A percentile compares a stretch with the other conserved stretches of the same genome.
These are phyloP conservation scores for Bipolaris cookei DNA, from an alignment of 2,329 filamentous ascomycete genomes.

Conservation along the genomic window DNA sequence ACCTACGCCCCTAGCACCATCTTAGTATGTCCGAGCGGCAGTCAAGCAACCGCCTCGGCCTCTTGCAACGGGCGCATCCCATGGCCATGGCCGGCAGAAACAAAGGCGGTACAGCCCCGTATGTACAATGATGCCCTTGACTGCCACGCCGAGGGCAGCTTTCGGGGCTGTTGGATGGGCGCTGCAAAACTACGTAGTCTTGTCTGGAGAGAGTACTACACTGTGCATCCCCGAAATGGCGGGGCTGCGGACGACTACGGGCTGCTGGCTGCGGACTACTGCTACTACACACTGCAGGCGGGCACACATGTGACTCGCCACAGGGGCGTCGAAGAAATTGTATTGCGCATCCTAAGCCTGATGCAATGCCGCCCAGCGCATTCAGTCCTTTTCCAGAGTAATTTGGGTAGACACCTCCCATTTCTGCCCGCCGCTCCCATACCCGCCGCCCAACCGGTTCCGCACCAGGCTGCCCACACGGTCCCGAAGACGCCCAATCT, in stretches of 20 bases:
- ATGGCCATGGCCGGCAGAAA: slow-evolving; percentile 13
- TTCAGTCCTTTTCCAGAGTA: slow-evolving; percentile 59
- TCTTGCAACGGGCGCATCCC: too few relatives aligned
- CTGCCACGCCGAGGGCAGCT: slow-evolving; percentile 21
- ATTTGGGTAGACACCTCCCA: slow-evolving; percentile 96
- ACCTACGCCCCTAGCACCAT: too few relatives aligned
- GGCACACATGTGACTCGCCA: slow-evolving; percentile 25
- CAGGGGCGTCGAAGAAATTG: slow-evolving; percentile 21
- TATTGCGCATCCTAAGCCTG: slow-evolving; percentile 30
- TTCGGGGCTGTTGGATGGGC: slow-evolving; percentile 26
- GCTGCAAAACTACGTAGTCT: too few relatives aligned
- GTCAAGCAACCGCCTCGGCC: too few relatives aligned
- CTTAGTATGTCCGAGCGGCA: too few relatives aligned
- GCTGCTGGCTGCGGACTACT: too few relatives aligned
- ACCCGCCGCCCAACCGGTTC: slow-evolving; percentile 85
- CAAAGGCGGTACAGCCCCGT: slow-evolving; percentile 9
- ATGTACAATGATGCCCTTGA: background rate
- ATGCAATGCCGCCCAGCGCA: slow-evolving; percentile 24
- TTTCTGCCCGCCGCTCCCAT: slow-evolving; percentile 77
- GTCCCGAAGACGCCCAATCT: slow-evolving; percentile 74
- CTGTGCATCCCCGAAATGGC: too few relatives aligned
- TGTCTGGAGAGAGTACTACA: too few relatives aligned
- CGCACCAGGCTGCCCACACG: slow-evolving; percentile 79
- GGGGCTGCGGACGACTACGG: too few relatives aligned
- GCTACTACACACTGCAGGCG: too few relatives aligned